Evolutionary conservation across 2,329 filamentous ascomycete genomes (phyloP).

Genomic region (Camillea tinctor): DNA sequence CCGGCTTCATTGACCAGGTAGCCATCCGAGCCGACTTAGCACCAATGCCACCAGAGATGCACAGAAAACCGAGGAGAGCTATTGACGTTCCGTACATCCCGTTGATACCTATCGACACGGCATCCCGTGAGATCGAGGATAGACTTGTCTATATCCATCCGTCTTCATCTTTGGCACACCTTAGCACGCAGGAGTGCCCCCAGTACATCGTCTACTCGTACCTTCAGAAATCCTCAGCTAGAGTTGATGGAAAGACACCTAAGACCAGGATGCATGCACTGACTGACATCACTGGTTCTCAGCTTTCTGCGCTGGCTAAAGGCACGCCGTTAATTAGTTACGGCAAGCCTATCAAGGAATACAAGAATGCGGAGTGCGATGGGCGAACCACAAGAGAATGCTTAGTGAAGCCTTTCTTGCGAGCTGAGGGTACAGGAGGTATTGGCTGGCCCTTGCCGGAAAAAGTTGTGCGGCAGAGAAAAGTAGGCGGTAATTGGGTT

Average conservation of each 20-base stretch:
- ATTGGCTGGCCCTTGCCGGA: conserved; percentile 82
- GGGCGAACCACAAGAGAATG: conserved; percentile 60
- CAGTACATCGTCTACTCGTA: conserved; percentile 86
- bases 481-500: conserved; percentile 42
- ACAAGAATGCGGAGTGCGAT: conserved; percentile 46
- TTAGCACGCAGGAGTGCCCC: conserved; percentile 71
- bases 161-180: conserved; percentile 72
- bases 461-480: conserved; percentile 80
- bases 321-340: conserved; percentile 82
- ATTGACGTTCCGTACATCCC: conserved; percentile 92
- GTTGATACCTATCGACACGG: conserved; percentile 65
- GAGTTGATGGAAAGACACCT: conserved; percentile 48
- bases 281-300: conserved; percentile 71
- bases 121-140: conserved; percentile 46
- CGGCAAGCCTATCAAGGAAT: conserved; percentile 89
- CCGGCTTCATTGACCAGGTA: conserved; percentile 91
- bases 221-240: conserved; percentile 65
- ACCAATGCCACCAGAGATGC: conserved; percentile 65
- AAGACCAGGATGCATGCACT: conserved; percentile 88
- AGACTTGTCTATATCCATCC: conserved; percentile 85
- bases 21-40: conserved; percentile 89
- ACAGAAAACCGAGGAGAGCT: conserved; percentile 73
- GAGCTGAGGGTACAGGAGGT: conserved; percentile 64
- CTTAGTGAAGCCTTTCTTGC: conserved; percentile 77
- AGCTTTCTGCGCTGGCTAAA: conserved; percentile 76